Evolutionary conservation across 1,139 yeast genomes (phyloP).

Genomic region (Scheffersomyces titani): DNA sequence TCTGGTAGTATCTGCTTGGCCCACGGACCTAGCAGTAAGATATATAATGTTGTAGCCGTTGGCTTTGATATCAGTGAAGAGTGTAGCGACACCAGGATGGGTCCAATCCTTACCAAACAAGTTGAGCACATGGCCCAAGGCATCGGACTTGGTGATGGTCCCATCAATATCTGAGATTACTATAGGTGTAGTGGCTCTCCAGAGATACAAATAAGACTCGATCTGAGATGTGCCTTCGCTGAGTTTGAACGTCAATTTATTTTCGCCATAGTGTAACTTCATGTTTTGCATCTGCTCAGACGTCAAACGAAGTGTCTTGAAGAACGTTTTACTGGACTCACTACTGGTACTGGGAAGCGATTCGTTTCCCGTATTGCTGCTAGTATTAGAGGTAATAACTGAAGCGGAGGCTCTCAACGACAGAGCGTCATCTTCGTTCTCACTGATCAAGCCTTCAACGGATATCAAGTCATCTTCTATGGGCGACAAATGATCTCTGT

Average conservation of each 20-base stretch:
- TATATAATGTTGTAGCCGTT: constrained; percentile 95
- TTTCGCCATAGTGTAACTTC: constrained; percentile 76
- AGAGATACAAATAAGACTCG: constrained; percentile 71
- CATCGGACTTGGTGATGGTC: constrained; percentile 96
- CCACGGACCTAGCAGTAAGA: constrained; percentile 92
- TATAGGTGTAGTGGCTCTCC: constrained; percentile 85
- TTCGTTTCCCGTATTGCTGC: constrained; percentile 6
- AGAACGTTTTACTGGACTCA: constrained; percentile 43
- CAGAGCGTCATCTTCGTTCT: constrained; percentile 16
- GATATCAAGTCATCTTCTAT: constrained; percentile 8
- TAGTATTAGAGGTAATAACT: neutral
- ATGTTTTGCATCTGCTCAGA: constrained; percentile 83
- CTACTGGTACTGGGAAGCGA: constrained; percentile 3
- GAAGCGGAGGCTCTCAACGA: constrained; percentile 1
- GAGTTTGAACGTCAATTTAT: constrained; percentile 75
- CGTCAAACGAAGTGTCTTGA: constrained; percentile 87
- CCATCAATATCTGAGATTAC: constrained; percentile 98
- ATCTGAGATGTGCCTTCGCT: constrained; percentile 81
- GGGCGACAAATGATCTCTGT: constrained; percentile 5
- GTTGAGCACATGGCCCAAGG: constrained; percentile 92
- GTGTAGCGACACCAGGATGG: constrained; percentile 90
- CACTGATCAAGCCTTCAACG: constrained; percentile 20
- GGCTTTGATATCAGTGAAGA: constrained; percentile 78
- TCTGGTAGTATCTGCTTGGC: constrained; percentile 92
- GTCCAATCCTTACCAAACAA: constrained; percentile 98